These are phyloP conservation scores for Neurospora sp. DNA, from an alignment of 495 filamentous ascomycete genomes.

Conservation along the genomic window DNA sequence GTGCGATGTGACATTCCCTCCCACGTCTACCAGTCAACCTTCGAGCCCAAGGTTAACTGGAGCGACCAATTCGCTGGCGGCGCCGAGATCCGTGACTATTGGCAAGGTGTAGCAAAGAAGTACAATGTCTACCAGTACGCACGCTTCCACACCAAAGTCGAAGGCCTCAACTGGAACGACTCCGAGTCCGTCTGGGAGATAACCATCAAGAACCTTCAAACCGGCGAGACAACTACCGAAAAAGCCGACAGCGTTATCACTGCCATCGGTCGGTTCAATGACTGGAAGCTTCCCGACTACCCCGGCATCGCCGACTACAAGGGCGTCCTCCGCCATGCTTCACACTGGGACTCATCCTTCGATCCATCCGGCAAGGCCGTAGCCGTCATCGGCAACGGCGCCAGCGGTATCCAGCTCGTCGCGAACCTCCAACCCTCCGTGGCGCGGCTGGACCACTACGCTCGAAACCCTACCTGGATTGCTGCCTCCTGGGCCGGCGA, in stretches of 20 bases:
- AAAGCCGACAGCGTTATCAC: conserved; percentile 43
- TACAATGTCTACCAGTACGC: conserved; percentile 51
- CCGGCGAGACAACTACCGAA: conserved; percentile 25
- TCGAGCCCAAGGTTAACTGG: conserved; percentile 58
- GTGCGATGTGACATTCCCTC: conserved; percentile 63
- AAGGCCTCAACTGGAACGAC: conserved; percentile 44
- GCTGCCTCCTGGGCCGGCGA: conserved; percentile 39
- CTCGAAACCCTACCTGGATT: conserved; percentile 61
- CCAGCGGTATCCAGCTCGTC: conserved; percentile 49
- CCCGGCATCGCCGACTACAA: conserved; percentile 46
- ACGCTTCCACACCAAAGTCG: conserved; percentile 39
- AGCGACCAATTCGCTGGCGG: conserved; percentile 54
- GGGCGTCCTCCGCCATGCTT: conserved; percentile 43
- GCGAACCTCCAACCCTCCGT: conserved; percentile 45
- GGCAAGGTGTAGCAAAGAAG: conserved; percentile 49
- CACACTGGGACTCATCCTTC: conserved; percentile 42
- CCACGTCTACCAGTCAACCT: conserved; percentile 60
- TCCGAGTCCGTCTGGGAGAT: conserved; percentile 42
- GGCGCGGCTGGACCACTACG: conserved; percentile 50
- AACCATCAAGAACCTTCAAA: conserved; percentile 19
- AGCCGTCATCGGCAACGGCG: conserved; percentile 52
- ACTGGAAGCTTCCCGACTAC: conserved; percentile 47
- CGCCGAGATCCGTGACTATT: conserved; percentile 56
- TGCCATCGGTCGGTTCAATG: conserved; percentile 45
- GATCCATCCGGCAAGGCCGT: conserved; percentile 39